Percentiles rank a stretch among this genome's conserved stretches.
These are phyloP conservation scores for Pythium brachiatum DNA, from an alignment of 352 stramenopile species.

Conservation along the genomic window DNA sequence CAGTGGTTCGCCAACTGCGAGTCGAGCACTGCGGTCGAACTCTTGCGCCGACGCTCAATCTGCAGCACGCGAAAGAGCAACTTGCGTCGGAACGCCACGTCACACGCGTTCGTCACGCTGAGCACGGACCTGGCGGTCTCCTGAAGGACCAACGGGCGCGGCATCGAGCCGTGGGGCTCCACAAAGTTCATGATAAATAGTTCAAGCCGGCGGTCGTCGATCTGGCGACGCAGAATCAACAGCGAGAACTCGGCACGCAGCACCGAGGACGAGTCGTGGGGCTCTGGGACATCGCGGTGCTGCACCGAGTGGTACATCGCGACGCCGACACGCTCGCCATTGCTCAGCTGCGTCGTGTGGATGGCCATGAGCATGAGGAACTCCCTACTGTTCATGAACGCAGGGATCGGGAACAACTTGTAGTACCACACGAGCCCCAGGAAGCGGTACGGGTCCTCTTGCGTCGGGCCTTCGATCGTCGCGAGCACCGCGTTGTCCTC, in stretches of 20 bases:
- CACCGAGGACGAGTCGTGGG: conserved; percentile 30
- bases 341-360: conserved; percentile 8
- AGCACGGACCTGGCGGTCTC: conserved; percentile 32
- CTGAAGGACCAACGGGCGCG: conserved; percentile 33
- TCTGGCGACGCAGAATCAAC: conserved; percentile 39
- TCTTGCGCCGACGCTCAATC: not conserved
- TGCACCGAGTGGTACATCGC: conserved; percentile 54
- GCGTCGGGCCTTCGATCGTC: conserved; percentile 24
- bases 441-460: conserved; percentile 38
- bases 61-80: conserved; percentile 39
- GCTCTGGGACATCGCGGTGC: conserved; percentile 40
- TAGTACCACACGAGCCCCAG: conserved; percentile 34
- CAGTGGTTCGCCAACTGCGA: not conserved
- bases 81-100: conserved; percentile 45
- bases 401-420: conserved; percentile 24
- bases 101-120: conserved; percentile 16
- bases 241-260: conserved; percentile 40
- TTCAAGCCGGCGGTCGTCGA: conserved; percentile 34
- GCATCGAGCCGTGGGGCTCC: conserved; percentile 31
- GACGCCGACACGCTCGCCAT: conserved; percentile 49
- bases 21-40: not conserved
- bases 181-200: conserved; percentile 43
- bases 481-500: conserved; percentile 33
- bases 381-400: conserved; percentile 34
- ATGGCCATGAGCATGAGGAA: conserved; percentile 29